Conservation (phyloP, 1,284 basidiomycete species). For the Austropuccinia psidii region DNA sequence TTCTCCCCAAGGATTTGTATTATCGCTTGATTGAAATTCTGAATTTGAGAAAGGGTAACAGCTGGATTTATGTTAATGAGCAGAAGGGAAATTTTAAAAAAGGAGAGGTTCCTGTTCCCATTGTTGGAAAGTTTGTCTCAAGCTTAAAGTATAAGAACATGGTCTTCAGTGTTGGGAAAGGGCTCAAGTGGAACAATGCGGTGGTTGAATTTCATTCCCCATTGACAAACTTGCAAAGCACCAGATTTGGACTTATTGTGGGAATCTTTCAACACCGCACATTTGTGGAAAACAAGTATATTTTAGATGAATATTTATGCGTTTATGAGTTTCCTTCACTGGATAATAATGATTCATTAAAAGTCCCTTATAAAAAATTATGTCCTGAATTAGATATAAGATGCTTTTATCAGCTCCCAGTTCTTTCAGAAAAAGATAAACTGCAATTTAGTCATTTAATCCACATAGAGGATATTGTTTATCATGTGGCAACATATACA, state of each 20-base stretch:
- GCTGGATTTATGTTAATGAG: background rate
- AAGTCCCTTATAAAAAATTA: conserved; percentile 17
- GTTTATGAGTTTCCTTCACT: background rate
- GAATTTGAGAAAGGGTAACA: background rate
- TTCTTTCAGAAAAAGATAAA: conserved; percentile 3
- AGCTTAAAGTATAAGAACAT: background rate
- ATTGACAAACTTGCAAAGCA: background rate
- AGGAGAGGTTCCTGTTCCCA: background rate
- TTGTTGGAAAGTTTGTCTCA: background rate
- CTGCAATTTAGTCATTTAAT: conserved; percentile 5
- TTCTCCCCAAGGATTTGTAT: background rate
- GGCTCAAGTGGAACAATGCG: background rate
- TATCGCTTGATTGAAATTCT: background rate
- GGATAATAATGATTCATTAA: background rate
- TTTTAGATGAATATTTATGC: background rate
- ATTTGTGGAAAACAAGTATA: background rate
- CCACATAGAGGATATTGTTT: background rate
- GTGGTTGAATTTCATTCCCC: background rate
- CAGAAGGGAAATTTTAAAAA: background rate
- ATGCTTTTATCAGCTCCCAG: conserved; percentile 1
- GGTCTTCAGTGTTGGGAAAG: background rate
- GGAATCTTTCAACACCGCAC: background rate
- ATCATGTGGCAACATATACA: background rate
- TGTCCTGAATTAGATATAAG: conserved; percentile 10
- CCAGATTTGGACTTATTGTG: background rate